Conservation (phyloP, 2,329 filamentous ascomycete species). For the Colletotrichum godetiae region DNA sequence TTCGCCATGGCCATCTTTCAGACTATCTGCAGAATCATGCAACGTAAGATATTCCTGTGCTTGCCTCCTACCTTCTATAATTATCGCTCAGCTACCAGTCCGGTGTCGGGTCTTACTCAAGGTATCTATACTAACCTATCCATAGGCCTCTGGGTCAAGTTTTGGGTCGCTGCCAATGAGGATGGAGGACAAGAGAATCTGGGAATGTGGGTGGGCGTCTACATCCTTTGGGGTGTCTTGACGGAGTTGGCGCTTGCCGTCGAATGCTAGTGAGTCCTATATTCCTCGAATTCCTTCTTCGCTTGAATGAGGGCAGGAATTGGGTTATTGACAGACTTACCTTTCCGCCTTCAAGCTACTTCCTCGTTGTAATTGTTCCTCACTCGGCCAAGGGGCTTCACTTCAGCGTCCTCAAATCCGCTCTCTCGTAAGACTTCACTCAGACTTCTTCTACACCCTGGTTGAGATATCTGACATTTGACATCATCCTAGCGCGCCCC, state of each 20-base stretch:
- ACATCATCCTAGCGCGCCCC: background rate
- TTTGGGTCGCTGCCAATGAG: conserved; percentile 24
- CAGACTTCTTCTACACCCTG: no score
- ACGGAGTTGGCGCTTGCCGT: conserved; percentile 1
- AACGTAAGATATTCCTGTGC: background rate
- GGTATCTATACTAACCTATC: background rate
- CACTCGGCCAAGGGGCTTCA: conserved; percentile 31
- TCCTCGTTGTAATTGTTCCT: conserved; percentile 21
- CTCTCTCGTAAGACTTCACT: background rate
- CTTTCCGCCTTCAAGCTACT: background rate
- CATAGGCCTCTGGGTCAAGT: conserved; percentile 18
- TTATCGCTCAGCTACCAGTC: background rate
- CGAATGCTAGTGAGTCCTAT: background rate
- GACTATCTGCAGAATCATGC: conserved; percentile 18
- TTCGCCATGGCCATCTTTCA: conserved; percentile 7
- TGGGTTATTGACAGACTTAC: background rate
- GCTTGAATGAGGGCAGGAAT: background rate
- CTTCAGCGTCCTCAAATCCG: conserved; percentile 17
- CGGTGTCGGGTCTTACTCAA: background rate
- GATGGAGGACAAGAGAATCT: background rate
- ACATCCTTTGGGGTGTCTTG: conserved; percentile 19
- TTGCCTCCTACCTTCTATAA: background rate
- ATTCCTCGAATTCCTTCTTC: background rate
- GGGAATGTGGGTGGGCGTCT: conserved; percentile 19
- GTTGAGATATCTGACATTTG: background rate